Evolutionary conservation across 352 stramenopile genomes (phyloP).

Genomic region (Phytopythium aichiense): DNA sequence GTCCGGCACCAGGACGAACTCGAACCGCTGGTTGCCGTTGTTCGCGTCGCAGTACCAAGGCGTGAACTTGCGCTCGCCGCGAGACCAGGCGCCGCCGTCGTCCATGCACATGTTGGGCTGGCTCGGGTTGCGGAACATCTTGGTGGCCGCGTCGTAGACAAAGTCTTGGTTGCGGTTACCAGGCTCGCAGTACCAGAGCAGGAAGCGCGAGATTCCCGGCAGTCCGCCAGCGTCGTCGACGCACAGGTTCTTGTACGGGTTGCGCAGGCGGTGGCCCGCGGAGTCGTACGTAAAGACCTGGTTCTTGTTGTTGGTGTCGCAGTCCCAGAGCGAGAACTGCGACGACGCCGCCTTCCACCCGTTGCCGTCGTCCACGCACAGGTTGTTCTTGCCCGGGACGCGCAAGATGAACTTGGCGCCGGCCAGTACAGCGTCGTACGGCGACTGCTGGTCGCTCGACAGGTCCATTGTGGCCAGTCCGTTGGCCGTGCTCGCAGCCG

Average conservation of each 20-base stretch:
- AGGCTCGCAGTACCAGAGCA: constrained; percentile 10
- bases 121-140: constrained; percentile 21
- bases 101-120: constrained; percentile 31
- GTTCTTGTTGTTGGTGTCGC: constrained; percentile 17
- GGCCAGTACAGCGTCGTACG: constrained; percentile 6
- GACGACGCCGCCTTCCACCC: constrained; percentile 7
- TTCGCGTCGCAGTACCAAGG: constrained; percentile 12
- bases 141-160: constrained; percentile 18
- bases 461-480: neutral
- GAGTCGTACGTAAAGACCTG: constrained; percentile 23
- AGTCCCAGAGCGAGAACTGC: constrained; percentile 13
- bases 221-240: constrained; percentile 5
- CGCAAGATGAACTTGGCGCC: constrained; percentile 22
- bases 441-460: constrained; percentile 16
- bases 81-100: constrained; percentile 14
- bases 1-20: constrained; percentile 14
- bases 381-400: constrained; percentile 18
- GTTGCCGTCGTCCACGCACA: constrained; percentile 29
- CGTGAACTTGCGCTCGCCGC: neutral
- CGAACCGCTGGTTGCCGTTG: constrained; percentile 21
- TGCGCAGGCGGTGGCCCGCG: constrained; percentile 11
- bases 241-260: constrained; percentile 2
- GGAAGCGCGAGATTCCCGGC: constrained; percentile 8
- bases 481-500: neutral
- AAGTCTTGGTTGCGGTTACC: neutral